A percentile compares a stretch with the other conserved stretches of the same genome.
These are phyloP conservation scores for Eimeria nieschulzi DNA, from an alignment of 169 alveolate species.

Conservation along the genomic window DNA sequence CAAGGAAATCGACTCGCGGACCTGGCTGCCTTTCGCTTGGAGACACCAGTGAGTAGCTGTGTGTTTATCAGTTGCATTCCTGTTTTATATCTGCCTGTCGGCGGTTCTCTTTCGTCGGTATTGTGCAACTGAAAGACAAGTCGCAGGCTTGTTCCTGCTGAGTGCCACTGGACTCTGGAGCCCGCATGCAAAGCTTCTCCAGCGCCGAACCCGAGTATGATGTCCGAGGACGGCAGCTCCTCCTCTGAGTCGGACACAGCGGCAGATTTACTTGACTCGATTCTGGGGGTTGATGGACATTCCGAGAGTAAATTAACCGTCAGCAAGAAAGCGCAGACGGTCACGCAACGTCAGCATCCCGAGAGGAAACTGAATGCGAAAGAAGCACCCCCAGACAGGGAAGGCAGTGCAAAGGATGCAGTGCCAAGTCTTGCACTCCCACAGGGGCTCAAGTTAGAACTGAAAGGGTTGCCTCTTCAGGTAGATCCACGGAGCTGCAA, in stretches of 20 bases:
- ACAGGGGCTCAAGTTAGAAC: neutral
- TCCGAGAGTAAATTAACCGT: neutral
- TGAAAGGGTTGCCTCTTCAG: neutral
- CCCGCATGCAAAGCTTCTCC: neutral
- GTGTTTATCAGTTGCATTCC: too few species aligned
- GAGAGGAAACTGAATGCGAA: neutral
- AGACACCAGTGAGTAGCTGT: too few species aligned
- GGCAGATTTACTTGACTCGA: neutral
- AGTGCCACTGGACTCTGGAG: neutral
- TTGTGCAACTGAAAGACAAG: too few species aligned
- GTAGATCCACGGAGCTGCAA: neutral
- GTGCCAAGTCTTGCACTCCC: neutral
- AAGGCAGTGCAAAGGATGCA: neutral
- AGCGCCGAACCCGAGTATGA: neutral
- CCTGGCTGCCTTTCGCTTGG: too few species aligned
- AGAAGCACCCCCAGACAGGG: neutral
- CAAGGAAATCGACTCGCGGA: too few species aligned
- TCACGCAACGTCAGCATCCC: neutral
- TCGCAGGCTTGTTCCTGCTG: too few species aligned
- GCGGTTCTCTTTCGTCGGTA: too few species aligned
- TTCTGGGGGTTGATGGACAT: neutral
- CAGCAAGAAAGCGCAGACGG: neutral
- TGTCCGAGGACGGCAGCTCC: conserved; percentile 7
- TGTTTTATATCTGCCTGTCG: too few species aligned
- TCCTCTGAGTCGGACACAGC: conserved; percentile 16